Conservation (phyloP, 169 alveolate genomes). For the Eimeria mitis region DNA sequence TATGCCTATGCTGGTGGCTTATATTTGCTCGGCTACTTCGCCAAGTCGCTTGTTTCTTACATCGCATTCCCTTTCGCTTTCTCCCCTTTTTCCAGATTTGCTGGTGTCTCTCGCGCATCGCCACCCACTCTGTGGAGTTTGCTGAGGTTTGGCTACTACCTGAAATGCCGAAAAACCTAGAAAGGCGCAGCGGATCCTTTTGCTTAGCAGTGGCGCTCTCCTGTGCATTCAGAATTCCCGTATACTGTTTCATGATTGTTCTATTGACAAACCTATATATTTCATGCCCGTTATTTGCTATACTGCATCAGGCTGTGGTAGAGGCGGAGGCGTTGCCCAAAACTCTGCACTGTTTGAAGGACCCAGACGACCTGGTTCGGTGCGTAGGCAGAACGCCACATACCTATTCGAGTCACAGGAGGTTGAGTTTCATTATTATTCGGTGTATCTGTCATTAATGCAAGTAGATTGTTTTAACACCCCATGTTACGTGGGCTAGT, state of each 20-base stretch:
- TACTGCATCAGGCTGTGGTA: slow-evolving; percentile 87
- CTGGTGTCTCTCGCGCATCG: slow-evolving; percentile 96
- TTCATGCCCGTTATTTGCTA: not conserved
- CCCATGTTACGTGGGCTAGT: not conserved
- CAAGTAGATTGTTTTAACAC: not conserved
- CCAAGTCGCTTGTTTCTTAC: not conserved
- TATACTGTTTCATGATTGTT: not conserved
- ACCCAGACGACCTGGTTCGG: slow-evolving; percentile 88
- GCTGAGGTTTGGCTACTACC: slow-evolving; percentile 90
- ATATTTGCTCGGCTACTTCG: too few species aligned
- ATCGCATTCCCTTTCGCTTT: not conserved
- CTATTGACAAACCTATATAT: not conserved
- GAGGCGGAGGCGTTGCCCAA: slow-evolving; percentile 97
- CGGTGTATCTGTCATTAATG: not conserved
- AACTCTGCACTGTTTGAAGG: slow-evolving; percentile 94
- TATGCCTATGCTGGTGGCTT: not conserved
- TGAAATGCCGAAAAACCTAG: too few species aligned
- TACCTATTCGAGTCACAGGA: too few species aligned
- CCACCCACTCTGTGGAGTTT: slow-evolving; percentile 96
- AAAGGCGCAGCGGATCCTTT: not conserved
- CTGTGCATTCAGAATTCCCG: not conserved
- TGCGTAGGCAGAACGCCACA: not conserved
- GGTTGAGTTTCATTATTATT: not conserved
- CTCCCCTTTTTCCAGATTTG: slow-evolving; percentile 87
- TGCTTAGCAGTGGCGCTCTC: not conserved